Conservation (phyloP, 192 early-diverging fungal species). For the Entomortierella lignicola region DNA sequence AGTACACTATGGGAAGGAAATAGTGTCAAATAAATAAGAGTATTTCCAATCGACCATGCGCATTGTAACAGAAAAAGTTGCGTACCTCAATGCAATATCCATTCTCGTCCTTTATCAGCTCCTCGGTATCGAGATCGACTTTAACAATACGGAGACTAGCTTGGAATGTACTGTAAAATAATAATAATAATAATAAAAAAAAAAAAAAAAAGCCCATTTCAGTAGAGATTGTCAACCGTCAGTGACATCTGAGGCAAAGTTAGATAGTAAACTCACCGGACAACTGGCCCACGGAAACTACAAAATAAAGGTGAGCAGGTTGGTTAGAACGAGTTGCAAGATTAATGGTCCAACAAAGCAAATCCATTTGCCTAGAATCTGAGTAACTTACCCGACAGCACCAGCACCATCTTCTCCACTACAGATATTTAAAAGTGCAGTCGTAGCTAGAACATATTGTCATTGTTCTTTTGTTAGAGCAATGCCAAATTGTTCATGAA, state of each 20-base stretch:
- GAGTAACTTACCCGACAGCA: constrained; percentile 67
- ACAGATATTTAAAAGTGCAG: constrained; percentile 57
- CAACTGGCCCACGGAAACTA: not conserved
- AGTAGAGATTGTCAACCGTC: too few species aligned
- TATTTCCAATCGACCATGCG: not conserved
- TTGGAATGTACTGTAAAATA: constrained; percentile 1
- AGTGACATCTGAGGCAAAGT: not conserved
- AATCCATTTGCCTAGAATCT: too few species aligned
- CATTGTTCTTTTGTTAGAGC: constrained; percentile 76
- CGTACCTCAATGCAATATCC: constrained; percentile 59
- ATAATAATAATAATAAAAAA: too few species aligned
- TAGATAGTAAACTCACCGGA: not conserved
- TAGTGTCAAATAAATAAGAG: not conserved
- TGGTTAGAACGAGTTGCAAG: constrained; percentile 54
- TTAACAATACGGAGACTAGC: constrained; percentile 52
- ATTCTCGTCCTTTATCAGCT: constrained; percentile 59
- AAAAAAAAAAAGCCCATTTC: not conserved
- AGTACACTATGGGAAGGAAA: constrained; percentile 17
- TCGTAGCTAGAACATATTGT: constrained; percentile 4
- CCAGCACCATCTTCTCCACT: constrained; percentile 67
- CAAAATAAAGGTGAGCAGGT: constrained; percentile 12
- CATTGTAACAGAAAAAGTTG: not conserved
- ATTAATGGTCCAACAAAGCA: too few species aligned
- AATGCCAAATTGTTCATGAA: constrained; percentile 62
- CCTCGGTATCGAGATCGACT: constrained; percentile 68